These are phyloP conservation scores for Fusarium azukiicola DNA, from an alignment of 2,329 filamentous ascomycete species.

Conservation along the genomic window DNA sequence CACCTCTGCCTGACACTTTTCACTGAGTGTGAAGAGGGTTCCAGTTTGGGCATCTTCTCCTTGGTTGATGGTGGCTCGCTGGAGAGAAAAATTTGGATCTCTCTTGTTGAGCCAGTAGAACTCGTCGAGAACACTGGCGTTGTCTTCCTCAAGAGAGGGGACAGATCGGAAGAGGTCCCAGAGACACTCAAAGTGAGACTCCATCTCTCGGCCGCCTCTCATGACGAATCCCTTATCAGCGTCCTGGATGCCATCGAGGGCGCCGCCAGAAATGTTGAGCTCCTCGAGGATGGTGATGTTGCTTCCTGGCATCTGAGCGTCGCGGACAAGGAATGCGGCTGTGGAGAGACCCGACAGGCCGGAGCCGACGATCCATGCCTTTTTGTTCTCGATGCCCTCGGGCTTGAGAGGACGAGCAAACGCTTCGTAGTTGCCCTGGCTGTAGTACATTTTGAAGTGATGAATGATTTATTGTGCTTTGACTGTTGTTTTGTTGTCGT, in stretches of 20 bases:
- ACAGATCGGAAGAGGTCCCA: conserved; percentile 57
- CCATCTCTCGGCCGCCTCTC: conserved; percentile 49
- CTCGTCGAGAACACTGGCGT: conserved; percentile 56
- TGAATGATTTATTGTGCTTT: neutral
- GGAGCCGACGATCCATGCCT: conserved; percentile 36
- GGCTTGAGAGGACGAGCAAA: conserved; percentile 42
- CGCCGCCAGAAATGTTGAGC: conserved; percentile 33
- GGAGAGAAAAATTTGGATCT: conserved; percentile 50
- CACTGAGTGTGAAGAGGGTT: conserved; percentile 51
- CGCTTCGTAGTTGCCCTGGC: conserved; percentile 38
- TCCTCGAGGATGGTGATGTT: conserved; percentile 44
- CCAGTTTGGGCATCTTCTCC: conserved; percentile 54
- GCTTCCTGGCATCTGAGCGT: conserved; percentile 39
- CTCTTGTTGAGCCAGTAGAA: conserved; percentile 58
- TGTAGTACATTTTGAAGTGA: conserved; percentile 37
- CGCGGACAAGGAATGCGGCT: conserved; percentile 41
- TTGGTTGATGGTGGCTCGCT: conserved; percentile 54
- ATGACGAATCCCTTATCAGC: conserved; percentile 55
- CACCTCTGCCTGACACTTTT: conserved; percentile 51
- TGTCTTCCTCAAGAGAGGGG: conserved; percentile 54
- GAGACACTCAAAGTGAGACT: conserved; percentile 54
- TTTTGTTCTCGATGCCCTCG: conserved; percentile 41
- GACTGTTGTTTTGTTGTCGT: neutral
- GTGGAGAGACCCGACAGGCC: conserved; percentile 38
- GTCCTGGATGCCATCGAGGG: conserved; percentile 35